Evolutionary conservation across 1,284 basidiomycete genomes (phyloP).

Genomic region (Rhodotorula sp.): DNA sequence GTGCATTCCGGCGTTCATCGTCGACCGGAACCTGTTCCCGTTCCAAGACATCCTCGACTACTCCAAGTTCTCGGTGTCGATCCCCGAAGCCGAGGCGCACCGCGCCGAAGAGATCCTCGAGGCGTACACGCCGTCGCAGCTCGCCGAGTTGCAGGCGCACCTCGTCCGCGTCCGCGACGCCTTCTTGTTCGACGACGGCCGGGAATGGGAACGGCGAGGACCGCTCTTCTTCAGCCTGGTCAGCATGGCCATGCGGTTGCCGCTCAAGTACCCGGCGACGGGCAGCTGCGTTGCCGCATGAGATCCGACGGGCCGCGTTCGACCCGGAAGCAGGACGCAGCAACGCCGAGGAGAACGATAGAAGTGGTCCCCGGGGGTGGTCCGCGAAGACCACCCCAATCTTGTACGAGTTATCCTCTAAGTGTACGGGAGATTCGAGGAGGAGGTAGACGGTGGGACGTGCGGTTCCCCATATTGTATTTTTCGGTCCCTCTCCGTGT

Average conservation of each 20-base stretch:
- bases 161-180: conserved; percentile 52
- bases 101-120: conserved; percentile 51
- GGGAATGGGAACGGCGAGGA: conserved; percentile 37
- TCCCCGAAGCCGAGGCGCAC: conserved; percentile 52
- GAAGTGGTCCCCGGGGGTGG: too few relatives aligned
- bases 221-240: conserved; percentile 51
- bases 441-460: too few relatives aligned
- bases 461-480: too few relatives aligned
- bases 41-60: conserved; percentile 53
- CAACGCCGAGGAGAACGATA: too few relatives aligned
- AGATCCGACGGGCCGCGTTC: neutral
- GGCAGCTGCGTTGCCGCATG: conserved; percentile 8
- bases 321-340: too few relatives aligned
- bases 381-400: too few relatives aligned
- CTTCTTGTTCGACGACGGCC: conserved; percentile 49
- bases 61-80: conserved; percentile 51
- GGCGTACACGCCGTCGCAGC: conserved; percentile 48
- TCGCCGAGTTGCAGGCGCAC: conserved; percentile 52
- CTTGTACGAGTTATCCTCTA: too few relatives aligned
- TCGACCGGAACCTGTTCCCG: conserved; percentile 53
- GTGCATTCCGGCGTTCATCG: conserved; percentile 54
- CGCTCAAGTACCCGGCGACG: conserved; percentile 48
- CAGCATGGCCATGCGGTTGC: conserved; percentile 50
- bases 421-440: neutral
- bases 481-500: too few relatives aligned